Conservation (phyloP, 169 alveolate genomes). For the Cryptosporidium sp. region DNA sequence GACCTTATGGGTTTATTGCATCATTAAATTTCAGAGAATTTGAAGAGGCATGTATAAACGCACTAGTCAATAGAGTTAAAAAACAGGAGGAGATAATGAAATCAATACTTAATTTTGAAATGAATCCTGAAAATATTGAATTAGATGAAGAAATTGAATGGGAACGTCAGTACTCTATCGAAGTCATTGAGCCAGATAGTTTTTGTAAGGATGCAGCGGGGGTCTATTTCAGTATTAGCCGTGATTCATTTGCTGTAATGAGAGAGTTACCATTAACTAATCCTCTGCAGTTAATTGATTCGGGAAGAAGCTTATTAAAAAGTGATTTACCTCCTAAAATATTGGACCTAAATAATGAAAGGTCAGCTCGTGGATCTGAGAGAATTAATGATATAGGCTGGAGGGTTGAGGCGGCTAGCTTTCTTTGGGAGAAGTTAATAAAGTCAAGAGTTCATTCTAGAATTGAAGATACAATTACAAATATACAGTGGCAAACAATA, state of each 20-base stretch:
- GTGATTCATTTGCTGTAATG: constrained; percentile 45
- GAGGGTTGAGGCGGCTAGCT: constrained; percentile 58
- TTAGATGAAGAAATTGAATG: constrained; percentile 34
- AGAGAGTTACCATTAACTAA: constrained; percentile 34
- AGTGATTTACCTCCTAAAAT: constrained; percentile 23
- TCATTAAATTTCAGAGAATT: constrained; percentile 38
- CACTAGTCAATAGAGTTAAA: constrained; percentile 23
- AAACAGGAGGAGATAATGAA: constrained; percentile 18
- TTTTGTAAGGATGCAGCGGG: constrained; percentile 74
- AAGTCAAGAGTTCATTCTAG: constrained; percentile 17
- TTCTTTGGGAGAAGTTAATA: constrained; percentile 59
- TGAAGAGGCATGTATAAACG: constrained; percentile 8
- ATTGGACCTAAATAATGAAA: constrained; percentile 34
- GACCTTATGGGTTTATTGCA: constrained; percentile 48
- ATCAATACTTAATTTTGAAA: not conserved
- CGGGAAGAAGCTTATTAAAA: constrained; percentile 30
- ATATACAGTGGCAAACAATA: constrained; percentile 60
- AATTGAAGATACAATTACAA: constrained; percentile 39
- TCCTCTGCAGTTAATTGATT: constrained; percentile 22
- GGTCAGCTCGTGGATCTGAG: constrained; percentile 26
- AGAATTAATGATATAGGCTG: constrained; percentile 26
- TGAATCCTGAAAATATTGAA: not conserved
- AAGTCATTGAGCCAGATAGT: constrained; percentile 28
- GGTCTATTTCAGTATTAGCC: constrained; percentile 26
- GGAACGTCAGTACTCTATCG: constrained; percentile 31